These are phyloP conservation scores for Pontederia paniculata DNA, from an alignment of 176 grass and related monocot genomes.

Conservation along the genomic window DNA sequence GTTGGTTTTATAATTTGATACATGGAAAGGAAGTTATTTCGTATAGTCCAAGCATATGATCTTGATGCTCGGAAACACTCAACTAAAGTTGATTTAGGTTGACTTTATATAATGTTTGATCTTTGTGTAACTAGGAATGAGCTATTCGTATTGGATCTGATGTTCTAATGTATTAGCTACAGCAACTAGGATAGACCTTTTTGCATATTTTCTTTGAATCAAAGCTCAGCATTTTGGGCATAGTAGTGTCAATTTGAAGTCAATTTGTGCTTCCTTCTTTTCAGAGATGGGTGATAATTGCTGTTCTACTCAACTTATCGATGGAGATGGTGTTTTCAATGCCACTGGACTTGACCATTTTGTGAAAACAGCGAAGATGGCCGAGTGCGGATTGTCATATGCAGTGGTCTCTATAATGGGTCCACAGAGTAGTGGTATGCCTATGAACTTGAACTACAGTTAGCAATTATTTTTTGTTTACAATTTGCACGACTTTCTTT, in stretches of 20 bases:
- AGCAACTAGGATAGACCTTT: no score
- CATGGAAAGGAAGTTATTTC: no score
- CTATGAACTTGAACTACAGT: constrained; percentile 7
- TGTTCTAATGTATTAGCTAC: no score
- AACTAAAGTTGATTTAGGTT: no score
- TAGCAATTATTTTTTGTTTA: neutral
- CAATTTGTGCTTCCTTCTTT: neutral
- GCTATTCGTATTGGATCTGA: no score
- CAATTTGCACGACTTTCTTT: neutral
- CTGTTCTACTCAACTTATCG: constrained; percentile 69
- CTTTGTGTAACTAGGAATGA: no score
- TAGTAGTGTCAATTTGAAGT: neutral
- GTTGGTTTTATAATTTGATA: no score
- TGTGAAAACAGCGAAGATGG: constrained; percentile 64
- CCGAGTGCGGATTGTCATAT: constrained; percentile 80
- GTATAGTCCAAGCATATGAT: no score
- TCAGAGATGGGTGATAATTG: constrained; percentile 66
- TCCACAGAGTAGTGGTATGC: constrained; percentile 94
- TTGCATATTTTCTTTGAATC: no score
- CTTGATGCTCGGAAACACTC: no score
- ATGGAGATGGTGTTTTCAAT: constrained; percentile 84
- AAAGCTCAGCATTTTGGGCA: no score
- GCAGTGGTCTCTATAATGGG: constrained; percentile 99
- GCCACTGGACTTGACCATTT: constrained; percentile 55
- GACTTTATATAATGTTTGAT: no score